Base-by-base conservation (phyloP, 2,329 filamentous ascomycete genomes). In the Calonectria pseudoturangicola region DNA sequence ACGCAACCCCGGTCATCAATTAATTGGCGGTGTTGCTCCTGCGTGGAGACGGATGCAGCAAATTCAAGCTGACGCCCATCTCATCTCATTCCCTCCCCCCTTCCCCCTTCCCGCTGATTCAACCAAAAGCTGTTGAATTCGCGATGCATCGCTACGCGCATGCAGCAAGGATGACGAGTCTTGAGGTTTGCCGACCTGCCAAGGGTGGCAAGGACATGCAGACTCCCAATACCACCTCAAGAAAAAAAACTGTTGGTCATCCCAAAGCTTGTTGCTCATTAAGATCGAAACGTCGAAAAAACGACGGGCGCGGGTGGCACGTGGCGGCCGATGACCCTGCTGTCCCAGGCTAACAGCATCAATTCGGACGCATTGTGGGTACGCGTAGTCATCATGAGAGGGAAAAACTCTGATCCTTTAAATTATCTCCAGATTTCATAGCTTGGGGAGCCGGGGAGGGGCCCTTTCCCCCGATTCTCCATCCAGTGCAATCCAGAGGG, bases 131-230 rank as follows among this genome's bases (percentile, higher is more conserved):
- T 9, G 15, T 41, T 36, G 21, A 39, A 21, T 27, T 21, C 33
- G 25, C 27, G 33, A 36, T 36, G 33, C 50, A 21, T 16, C 54
- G 8, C 27, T 36, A 13, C 54, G 39, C 25, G n/a, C 16, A 25
- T 48, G 45, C 39, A 21, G 9, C 54, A 27, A 60, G 54, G 54
- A 39, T 60, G 54, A 60, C 54, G 54, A 60, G 27, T 60, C 54
- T 25, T 60, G 21, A 60, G 18, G 54, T 27, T 60, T 41, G 33
- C 33, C 15, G 33, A 41, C 33, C 54, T 27, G 21, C 6, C 54
- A 60, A 60, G 54, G 54, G 33, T 60, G 54, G 54, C 33, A 60
- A 60, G 36, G 25, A n/a, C 54, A 60, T 60, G 54, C 54, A 60
- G 39, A 28, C 8, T 39, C 54, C 27, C 54, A 41, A 60, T 60